Evolutionary conservation across 2,329 filamentous ascomycete species (phyloP).

Genomic region (Pseudocercospora musae): DNA sequence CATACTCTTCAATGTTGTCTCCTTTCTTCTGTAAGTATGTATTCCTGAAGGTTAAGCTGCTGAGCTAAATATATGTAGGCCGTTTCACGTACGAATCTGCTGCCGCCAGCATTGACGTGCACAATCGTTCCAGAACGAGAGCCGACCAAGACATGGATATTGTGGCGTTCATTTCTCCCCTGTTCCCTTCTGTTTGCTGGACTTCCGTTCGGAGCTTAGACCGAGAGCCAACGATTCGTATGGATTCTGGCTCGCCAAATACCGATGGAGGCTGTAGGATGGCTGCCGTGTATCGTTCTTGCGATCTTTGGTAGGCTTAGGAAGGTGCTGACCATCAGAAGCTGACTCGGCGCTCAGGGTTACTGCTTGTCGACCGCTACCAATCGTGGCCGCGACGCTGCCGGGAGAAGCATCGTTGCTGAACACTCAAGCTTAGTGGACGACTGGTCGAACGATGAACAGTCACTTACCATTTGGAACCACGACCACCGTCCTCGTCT

Average conservation of each 20-base stretch:
- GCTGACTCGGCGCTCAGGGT: background rate
- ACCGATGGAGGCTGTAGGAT: conserved; percentile 9
- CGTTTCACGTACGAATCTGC: background rate
- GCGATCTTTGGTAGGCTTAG: background rate
- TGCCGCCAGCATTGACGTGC: background rate
- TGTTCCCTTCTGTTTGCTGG: background rate
- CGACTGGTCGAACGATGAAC: background rate
- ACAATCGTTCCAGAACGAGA: background rate
- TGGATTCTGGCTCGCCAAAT: conserved; percentile 1
- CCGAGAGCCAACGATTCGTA: conserved; percentile 6
- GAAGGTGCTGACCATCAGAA: background rate
- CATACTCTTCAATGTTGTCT: background rate
- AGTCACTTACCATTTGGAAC: background rate
- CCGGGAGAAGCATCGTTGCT: background rate
- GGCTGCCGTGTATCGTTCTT: background rate
- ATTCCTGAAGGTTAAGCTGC: background rate
- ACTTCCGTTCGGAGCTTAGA: background rate
- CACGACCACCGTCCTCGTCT: background rate
- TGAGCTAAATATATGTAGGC: background rate
- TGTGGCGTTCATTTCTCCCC: background rate
- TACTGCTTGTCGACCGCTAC: background rate
- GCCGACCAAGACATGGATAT: background rate
- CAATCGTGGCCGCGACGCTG: background rate
- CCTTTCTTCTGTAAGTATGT: background rate
- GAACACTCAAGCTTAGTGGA: background rate